Base-by-base conservation (phyloP, 139 green algal species). In the Nannochloris sp. region DNA sequence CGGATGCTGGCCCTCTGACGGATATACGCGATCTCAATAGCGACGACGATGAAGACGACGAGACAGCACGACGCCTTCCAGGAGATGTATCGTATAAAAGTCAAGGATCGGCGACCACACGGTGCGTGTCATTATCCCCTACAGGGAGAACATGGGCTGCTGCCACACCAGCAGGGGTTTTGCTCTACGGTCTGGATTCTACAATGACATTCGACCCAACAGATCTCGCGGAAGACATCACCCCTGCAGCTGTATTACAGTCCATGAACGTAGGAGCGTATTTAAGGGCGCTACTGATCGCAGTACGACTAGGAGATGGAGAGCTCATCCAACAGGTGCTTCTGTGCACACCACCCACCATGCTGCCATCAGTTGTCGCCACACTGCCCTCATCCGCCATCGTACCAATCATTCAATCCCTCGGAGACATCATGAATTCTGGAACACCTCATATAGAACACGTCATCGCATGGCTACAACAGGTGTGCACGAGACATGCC, bases 211-310 rank as follows among this genome's bases (percentile, higher is more conserved):
- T 98, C 67, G 91, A 98, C 69, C 92, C 92, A 2, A 92, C 85
- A 1, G 90, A 97, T 74, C 78, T 98, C 16, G 84, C 82, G 9
- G 79, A 95, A 70, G 87, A 93, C 50, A 70, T 95, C 6, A 98
- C 92, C 3, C 91, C 93, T 2, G 76, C 61, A 3, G 80, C 83
- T 10, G 79, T 65, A 29, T 44, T 68, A 57, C 56, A 43, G 48
- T 77, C 78, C 31, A 67, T 92, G 49, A 2, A 63, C 11, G n/a
- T 36, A 10, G 62, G 75, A 26, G 62, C 73, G 1, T 75, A 78
- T 50, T 72, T 89, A 20, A 76, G 74, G 17, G 90, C 89, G 3
- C 65, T 91, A 50, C 75, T 94, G 33, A 77, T 96, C 49, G 81
- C 87, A 23, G 62, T 96, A 73, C 75, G 89, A 14, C 77, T 96